phyloP scores from a whole-genome alignment of 2,329 filamentous ascomycete species.

The Fusarium tanahbumbuense region DNA sequence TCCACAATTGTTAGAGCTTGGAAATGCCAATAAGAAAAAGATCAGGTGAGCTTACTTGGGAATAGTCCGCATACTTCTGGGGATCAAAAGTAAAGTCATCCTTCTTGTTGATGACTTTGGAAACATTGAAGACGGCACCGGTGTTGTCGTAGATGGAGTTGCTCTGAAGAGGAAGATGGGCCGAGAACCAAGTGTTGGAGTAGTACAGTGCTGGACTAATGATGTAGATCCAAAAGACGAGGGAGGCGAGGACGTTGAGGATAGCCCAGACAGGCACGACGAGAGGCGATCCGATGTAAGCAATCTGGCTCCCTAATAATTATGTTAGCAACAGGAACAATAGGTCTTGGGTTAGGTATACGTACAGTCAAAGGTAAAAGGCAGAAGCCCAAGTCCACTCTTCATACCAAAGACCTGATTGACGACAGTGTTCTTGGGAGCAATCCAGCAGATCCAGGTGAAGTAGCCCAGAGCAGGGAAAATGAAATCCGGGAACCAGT shows the following conservation, averaged over 20 bases:
- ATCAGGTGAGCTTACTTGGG: slow-evolving; percentile 52
- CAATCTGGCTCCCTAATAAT: slow-evolving; percentile 45
- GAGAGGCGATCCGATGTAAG: slow-evolving; percentile 56
- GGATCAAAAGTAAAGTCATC: slow-evolving; percentile 57
- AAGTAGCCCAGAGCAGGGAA: slow-evolving; percentile 59
- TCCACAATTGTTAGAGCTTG: too few species aligned
- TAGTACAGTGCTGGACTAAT: slow-evolving; percentile 60
- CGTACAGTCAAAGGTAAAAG: slow-evolving; percentile 57
- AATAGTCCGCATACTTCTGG: slow-evolving; percentile 63
- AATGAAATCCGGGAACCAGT: slow-evolving; percentile 63
- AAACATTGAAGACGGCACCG: slow-evolving; percentile 61
- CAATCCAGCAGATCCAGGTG: slow-evolving; percentile 62
- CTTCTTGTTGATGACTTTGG: slow-evolving; percentile 59
- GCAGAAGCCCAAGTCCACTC: slow-evolving; percentile 54
- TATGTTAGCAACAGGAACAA: neutral
- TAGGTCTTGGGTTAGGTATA: neutral
- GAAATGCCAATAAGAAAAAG: neutral
- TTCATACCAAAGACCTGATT: slow-evolving; percentile 63
- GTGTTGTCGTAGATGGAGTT: slow-evolving; percentile 67
- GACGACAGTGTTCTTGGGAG: slow-evolving; percentile 58
- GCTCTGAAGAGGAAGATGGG: slow-evolving; percentile 64
- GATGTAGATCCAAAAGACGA: slow-evolving; percentile 61
- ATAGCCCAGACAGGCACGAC: slow-evolving; percentile 59
- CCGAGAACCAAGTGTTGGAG: slow-evolving; percentile 62
- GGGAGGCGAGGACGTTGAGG: slow-evolving; percentile 59